A percentile compares a stretch with the other conserved stretches of the same genome.
Conservation (phyloP, 345 rosid genomes). For the Capsella bursapastoris region DNA sequence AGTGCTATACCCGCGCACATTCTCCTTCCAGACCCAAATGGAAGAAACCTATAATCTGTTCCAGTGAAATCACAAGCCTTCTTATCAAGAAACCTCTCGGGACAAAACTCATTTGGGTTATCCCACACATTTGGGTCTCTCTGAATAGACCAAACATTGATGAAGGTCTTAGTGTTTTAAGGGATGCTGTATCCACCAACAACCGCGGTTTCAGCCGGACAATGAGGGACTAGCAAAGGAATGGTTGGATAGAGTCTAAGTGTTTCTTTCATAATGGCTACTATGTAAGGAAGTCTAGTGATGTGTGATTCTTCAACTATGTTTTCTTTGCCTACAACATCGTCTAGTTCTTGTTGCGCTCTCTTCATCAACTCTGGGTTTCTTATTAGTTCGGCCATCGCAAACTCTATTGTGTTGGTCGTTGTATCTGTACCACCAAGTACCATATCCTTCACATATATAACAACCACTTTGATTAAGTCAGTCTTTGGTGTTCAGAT, state of each 20-base stretch:
- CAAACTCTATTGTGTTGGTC: constrained; percentile 33
- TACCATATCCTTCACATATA: constrained; percentile 36
- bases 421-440: constrained; percentile 38
- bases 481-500: background rate
- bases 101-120: constrained; percentile 26
- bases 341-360: constrained; percentile 35
- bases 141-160: constrained; percentile 36
- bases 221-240: constrained; percentile 35
- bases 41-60: constrained; percentile 58
- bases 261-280: constrained; percentile 41
- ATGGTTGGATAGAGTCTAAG: constrained; percentile 37
- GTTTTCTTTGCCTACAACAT: constrained; percentile 30
- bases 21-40: constrained; percentile 87
- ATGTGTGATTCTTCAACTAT: constrained; percentile 41
- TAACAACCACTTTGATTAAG: background rate
- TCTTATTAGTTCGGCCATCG: constrained; percentile 35
- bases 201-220: constrained; percentile 13
- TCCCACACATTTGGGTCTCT: constrained; percentile 38
- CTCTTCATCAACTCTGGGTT: constrained; percentile 18
- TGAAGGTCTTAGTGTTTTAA: constrained; percentile 25
- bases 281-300: constrained; percentile 29
- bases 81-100: constrained; percentile 38
- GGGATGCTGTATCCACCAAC: constrained; percentile 33
- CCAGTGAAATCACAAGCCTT: constrained; percentile 60
- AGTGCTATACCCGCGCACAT: constrained; percentile 70